Conservation (phyloP, 2,329 filamentous ascomycete species). For the Fusarium guadeloupense region DNA sequence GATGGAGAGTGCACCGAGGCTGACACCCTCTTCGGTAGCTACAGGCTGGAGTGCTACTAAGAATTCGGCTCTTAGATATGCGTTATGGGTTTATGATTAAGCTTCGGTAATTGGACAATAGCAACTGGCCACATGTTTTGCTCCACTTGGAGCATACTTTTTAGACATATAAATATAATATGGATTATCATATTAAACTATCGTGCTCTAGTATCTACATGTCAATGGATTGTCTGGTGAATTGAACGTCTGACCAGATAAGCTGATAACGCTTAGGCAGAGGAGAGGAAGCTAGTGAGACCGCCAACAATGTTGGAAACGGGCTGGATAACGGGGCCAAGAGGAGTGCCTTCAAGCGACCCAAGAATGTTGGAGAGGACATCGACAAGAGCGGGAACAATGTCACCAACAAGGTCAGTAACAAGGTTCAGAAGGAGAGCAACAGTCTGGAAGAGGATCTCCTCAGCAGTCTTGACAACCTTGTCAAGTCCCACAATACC, state of each 20-base stretch:
- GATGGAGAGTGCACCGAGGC: constrained; percentile 12
- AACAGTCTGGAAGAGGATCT: constrained; percentile 18
- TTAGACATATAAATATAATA: no score
- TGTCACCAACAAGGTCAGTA: constrained; percentile 20
- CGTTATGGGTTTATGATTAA: no score
- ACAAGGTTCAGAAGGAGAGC: constrained; percentile 15
- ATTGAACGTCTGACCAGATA: not conserved
- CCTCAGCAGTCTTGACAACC: not conserved
- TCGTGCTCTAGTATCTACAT: no score
- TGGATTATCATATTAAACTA: no score
- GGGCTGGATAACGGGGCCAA: constrained; percentile 11
- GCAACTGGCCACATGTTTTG: no score
- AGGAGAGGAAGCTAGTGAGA: constrained; percentile 11
- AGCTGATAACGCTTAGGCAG: not conserved
- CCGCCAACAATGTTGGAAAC: not conserved
- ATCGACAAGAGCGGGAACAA: constrained; percentile 19
- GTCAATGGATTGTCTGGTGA: not conserved
- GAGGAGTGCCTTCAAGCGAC: constrained; percentile 11
- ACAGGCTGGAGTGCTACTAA: constrained; percentile 11
- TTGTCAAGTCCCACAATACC: constrained; percentile 14
- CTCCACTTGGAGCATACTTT: no score
- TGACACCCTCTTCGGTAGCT: constrained; percentile 3
- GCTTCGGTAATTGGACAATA: no score
- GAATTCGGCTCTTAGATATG: no score
- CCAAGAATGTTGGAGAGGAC: constrained; percentile 13